Evolutionary conservation across 73 alveolate genomes (phyloP), one percentile per base, ranked within the genome.

Genomic region (Paramecium biaurelia): DNA sequence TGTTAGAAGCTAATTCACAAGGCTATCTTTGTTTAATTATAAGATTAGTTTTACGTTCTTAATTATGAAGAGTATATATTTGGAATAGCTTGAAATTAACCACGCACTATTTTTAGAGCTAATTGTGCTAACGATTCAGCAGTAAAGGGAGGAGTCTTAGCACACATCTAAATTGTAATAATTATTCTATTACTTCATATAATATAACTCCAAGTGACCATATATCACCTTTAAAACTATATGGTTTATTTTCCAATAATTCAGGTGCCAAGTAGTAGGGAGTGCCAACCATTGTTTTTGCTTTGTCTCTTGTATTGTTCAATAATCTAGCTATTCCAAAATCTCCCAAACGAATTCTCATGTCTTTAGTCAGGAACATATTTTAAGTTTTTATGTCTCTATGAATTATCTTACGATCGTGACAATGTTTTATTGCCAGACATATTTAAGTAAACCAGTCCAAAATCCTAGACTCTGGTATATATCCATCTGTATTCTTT

Each of bases 311-410:
- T n/a, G 99, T 96, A 57, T 95, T 96, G 63, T 95, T 95, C 24
- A 98, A 94, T 37, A 97, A 98, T 96, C 95, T 97, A 26, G 99
- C 98, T 15, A 98, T 97, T 37, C 99, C 99, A 92, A 98, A 98
- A 95, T 98, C 99, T 18, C 99, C 99, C 10, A 98, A 93, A 84
- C 97, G 96, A 3, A 98, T 99, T 49, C 96, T 95, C 90, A 95
- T 95, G 86, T 97, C 96, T 87, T 98, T 98, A 70, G 99, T 98
- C 45, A 98, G 92, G 94, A 98, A 98, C 49, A 98, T 96, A 92
- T 98, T 98, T 85, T 94, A 95, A 26, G 99, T 93, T 79, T 98
- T 98, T 20, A 98, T 92, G 88, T 98, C 99, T 70, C 99, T 58
- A 94, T 98, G 99, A 58, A 98, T 89, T n/a, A 98, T 96, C 86